Base-by-base conservation (phyloP, 192 early-diverging fungal genomes). In the Entomortierella beljakovae region DNA sequence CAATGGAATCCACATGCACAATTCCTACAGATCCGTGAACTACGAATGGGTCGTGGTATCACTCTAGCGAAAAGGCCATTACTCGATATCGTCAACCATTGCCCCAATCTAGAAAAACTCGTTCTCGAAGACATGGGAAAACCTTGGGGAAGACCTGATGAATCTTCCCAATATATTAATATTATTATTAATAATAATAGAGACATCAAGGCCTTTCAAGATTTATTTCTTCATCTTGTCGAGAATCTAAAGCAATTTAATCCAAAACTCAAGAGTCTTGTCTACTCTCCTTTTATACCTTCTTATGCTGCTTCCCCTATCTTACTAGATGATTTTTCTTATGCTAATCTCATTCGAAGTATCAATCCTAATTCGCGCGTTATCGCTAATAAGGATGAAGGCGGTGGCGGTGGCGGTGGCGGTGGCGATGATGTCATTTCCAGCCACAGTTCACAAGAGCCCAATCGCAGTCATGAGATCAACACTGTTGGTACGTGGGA, bases 1-100 rank as follows among this genome's bases (percentile, higher is more conserved):
- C n/a, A n/a, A n/a, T 46, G 43, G 43, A 53, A 53, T 29, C 51
- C 51, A 53, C 43, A 46, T 11, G 25, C 51, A 28, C 51, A 53
- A 29, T 53, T 53, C 51, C 23, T 15, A 5, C 51, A 53, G 51
- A 53, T 53, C 51, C 51, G 51, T 2, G 51, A 53, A 29, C 10
- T 53, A 8, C 28, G 51, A 3, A 53, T 53, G 7, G 51, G 51
- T 28, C 23, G 6, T 4, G 6, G 6, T 26, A 53, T 29, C 25
- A 26, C 15, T 28, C 22, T 8, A 29, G 22, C 9, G 13, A 15
- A 9, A 53, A 28, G 22, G 9, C 15, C 51, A 16, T 53, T 53
- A 18, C 9, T 53, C 25, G 51, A 53, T 25, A 53, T 53, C 25
- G 6, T 53, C 6, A 23, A 3, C 6, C 28, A 53, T 25, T 53